Evolutionary conservation across 768 basidiomycete species (phyloP), one percentile per base, ranked within the genome.

Genomic region (Lactifluus pinguis): DNA sequence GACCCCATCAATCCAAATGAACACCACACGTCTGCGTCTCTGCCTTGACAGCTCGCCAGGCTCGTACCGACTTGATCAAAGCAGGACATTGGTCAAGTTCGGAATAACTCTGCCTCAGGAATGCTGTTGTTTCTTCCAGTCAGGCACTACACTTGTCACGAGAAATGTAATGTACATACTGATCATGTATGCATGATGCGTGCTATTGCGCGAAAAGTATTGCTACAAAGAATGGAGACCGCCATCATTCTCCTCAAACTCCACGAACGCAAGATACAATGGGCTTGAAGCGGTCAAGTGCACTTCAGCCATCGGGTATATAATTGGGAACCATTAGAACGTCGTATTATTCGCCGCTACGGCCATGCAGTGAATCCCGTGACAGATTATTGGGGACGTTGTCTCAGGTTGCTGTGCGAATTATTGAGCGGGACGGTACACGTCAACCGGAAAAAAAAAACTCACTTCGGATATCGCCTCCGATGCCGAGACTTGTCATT

Each of bases 381-480:
- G 38, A 10, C 13, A 14, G 38, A 11, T 1, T 15, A 52, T 15
- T 47, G 30, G 30, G 53, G 59, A 25, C 60, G 55, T 41, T 44
- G 50, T 57, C 55, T 57, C 29, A 53, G 45, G 19, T 50, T 51
- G n/a, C 60, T 61, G 55, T 34, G 39, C 8, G 47, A 19, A 17
- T 55, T 11, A n/a, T 3, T 59, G n/a, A 53, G 44, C 17, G 2
- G 39, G 17, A 14, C 29, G 41, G n/a, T 13, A 32, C 36, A 15
- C 10, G 25, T 29, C n/a, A 15, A 14, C 15, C 30, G 15, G 30
- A 3, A n/a, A n/a, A 51, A n/a, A 51, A 11, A 41, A 41, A 48
- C 60, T 17, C 30, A 57, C 60, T 19, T 57, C 8, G 55, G 60
- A 41, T 57, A 61, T 45, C 47, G 34, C 32, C 49, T 34, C 25